Base-by-base conservation (phyloP, 768 basidiomycete species). In the Pleurotus tuoliensis region DNA sequence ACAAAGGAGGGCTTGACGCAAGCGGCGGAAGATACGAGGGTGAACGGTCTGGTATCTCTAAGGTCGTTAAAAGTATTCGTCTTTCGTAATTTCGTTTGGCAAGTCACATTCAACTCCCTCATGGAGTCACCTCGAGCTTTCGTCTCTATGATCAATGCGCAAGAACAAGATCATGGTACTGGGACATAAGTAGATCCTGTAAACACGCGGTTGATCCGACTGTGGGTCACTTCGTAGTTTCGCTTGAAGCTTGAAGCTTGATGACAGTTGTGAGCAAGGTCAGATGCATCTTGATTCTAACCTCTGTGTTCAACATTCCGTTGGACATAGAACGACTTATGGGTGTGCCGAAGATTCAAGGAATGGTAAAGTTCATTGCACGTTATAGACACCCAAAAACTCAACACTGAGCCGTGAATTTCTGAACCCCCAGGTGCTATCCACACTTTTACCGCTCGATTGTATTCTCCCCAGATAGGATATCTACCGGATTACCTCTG, bases 1-100 rank as follows among this genome's bases (percentile, higher is more conserved):
- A 85, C 82, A 95, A 89, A 69, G 93, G 94, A 54, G 94, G 94
- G 39, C 68, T 88, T 55, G 81, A 80, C 12, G 83, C 83, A 56
- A 76, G 80, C 43, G 86, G 82, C 12, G 81, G 83, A n/a, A 76
- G 76, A 61, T 98, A 98, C 74, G 84, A 82, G 34, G 97, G 97
- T 67, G 97, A 99, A 75, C 85, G 82, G 73, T 88, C 90, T 56
- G 96, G 96, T 79, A 96, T 97, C 67, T 87, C 86, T 60, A 92
- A 87, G 66, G 89, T 93, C 38, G 78, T 94, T 74, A 96, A 96
- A 78, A 88, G 90, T 70, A 79, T 92, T 61, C 84, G 81, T 60
- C 74, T 97, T 68, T 79, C 78, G 58, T 85, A 67, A 55, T 34
- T 57, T 30, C 70, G 34, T 61, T 72, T 40, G 37, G n/a, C n/a